Base-by-base conservation (phyloP, 768 basidiomycete species). In the Gloeopeniophorella convolvens region DNA sequence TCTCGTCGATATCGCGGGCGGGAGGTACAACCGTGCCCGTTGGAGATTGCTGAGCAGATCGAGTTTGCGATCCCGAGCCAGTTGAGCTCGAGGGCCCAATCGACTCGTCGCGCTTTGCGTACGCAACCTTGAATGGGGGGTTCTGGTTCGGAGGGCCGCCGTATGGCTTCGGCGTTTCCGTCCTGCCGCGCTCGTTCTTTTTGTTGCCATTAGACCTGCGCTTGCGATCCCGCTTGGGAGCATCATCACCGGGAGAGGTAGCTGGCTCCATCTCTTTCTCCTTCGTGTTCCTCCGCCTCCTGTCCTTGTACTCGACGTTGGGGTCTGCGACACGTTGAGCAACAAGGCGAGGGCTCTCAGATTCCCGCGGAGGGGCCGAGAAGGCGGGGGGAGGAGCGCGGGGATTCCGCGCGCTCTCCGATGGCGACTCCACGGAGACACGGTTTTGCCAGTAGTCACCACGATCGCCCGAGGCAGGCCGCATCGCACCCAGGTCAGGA, bases 1-100 rank as follows among this genome's bases (percentile, higher is more conserved):
- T 88, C 58, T 98, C 93, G 60, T 96, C 91, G 15, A 94, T 76
- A 1, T 78, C 69, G 6, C 93, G 75, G 10, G 80, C 71, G n/a
- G n/a, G n/a, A 6, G 83, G 81, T 15, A 80, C 76, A 31, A 78
- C 68, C 45, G 72, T 76, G 50, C 74, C 78, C 2, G 78, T 86
- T 1, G 86, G 85, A 26, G 83, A 86, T 2, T 84, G 85, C 57
- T 85, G 85, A 33, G 81, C 70, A 1, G 84, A 86, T 24, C 83
- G 70, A 45, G 65, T 72, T 32, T 78, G 77, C 15, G 62, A 63
- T 16, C 57, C 61, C 1, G 80, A 79, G 12, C 79, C 77, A 51
- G 76, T 78, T 7, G 85, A 86, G 62, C 83, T 85, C 49, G 72
- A 66, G 16, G 79, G 75, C 57, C 83, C 86, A 2, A 83, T 85